Conservation (phyloP, 371 early-diverging fungal genomes). For the Syncephalastrum racemosum region DNA sequence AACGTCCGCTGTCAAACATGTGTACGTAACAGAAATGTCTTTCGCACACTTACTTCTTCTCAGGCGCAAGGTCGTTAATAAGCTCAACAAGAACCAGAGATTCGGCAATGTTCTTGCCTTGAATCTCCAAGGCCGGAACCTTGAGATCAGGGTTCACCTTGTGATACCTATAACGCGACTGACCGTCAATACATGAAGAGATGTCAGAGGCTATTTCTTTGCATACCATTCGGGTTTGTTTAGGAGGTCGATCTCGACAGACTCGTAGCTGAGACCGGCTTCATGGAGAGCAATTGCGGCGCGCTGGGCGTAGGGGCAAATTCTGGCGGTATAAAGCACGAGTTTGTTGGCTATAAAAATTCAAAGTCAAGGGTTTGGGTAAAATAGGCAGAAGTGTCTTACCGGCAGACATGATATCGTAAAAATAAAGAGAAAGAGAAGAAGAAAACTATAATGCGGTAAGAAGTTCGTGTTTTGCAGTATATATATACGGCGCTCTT, state of each 20-base stretch:
- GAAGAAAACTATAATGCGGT: too few species aligned
- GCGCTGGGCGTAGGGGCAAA: constrained; percentile 68
- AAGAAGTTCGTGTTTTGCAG: too few species aligned
- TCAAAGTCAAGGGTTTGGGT: background rate
- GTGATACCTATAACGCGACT: constrained; percentile 29
- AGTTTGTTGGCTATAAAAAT: constrained; percentile 19
- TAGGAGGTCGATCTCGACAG: constrained; percentile 57
- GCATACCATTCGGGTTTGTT: constrained; percentile 65
- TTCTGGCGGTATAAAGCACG: constrained; percentile 49
- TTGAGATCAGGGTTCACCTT: constrained; percentile 52
- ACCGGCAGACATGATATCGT: too few species aligned
- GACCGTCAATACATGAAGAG: constrained; percentile 7
- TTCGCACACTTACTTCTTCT: constrained; percentile 39
- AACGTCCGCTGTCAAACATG: background rate
- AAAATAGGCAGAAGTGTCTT: too few species aligned
- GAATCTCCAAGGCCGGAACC: constrained; percentile 47
- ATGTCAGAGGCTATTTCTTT: background rate
- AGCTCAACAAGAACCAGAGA: constrained; percentile 54
- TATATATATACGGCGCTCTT: too few species aligned
- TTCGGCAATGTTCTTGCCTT: constrained; percentile 46
- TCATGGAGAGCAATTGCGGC: constrained; percentile 56
- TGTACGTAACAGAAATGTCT: background rate
- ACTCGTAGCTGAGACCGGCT: constrained; percentile 44
- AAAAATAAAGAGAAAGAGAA: too few species aligned
- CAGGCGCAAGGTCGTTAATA: constrained; percentile 47